Base-by-base conservation (phyloP, 1,284 basidiomycete genomes). In the Pascua sp. region DNA sequence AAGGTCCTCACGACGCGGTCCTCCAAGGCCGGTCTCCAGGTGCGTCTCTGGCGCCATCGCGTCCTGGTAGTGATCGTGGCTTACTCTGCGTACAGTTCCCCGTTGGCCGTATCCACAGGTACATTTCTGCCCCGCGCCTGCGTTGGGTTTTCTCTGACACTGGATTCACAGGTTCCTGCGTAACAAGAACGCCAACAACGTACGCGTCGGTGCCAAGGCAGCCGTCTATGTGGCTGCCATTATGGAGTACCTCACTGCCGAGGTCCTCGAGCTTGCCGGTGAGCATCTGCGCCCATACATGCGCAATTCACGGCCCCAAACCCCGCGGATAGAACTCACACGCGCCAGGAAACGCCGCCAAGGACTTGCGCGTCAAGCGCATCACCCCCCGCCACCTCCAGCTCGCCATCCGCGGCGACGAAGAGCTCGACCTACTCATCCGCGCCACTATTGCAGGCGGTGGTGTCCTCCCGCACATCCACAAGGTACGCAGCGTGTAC, bases 391-490 rank as follows among this genome's bases (percentile, higher is more conserved):
- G 94, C 91, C 77, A 79, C 63, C 57, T 78, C 24, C 77, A 78
- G 57, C 67, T 78, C 38, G 76, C 94, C 39, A 97, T 98, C 67
- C 90, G 94, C 62, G 94, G 94, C 51, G 95, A 98, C 76, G 93
- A 97, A 73, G 77, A 78, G 67, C 70, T 79, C 51, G 80, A 82
- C 69, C 71, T 78, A 42, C 70, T 82, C 55, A 80, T 83, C 61
- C 73, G 79, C 54, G 81, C 81, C 46, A 82, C 81, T 42, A 83
- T 83, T 58, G 80, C 82, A 13, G 90, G 90, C 60, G 88, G 89
- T 81, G 92, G 93, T 82, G 93, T 97, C 4, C 76, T 97, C 66
- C 93, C 93, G 12, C 94, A 96, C 81, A 97, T 97, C 72, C 92
- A 97, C 85, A 95, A 95, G 85, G 76, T 76, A 42, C 18, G 73